Conservation (phyloP, 306 rosid genomes). For the Rosa chinensis region DNA sequence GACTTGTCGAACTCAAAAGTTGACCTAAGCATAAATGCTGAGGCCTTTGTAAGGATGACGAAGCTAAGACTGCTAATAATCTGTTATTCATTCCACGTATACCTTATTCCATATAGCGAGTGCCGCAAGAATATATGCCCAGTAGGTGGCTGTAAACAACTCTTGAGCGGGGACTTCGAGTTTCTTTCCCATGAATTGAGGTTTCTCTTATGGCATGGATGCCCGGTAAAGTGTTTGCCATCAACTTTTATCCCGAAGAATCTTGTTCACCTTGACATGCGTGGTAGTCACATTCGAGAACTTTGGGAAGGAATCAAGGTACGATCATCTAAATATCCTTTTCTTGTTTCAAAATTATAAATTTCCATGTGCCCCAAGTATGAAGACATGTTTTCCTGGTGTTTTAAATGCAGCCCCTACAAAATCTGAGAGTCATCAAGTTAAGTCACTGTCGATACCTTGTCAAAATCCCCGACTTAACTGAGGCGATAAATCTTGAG, state of each 20-base stretch:
- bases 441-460: background rate
- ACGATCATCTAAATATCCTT: too few relatives aligned
- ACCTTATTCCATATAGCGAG: too few relatives aligned
- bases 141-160: background rate
- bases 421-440: background rate
- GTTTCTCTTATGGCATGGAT: slow-evolving; percentile 18
- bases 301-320: too few relatives aligned
- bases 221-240: background rate
- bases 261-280: too few relatives aligned
- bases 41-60: slow-evolving; percentile 24
- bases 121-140: too few relatives aligned
- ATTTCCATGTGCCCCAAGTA: background rate
- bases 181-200: slow-evolving; percentile 10
- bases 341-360: too few relatives aligned
- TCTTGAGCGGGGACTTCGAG: background rate
- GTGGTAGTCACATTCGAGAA: too few relatives aligned
- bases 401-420: slow-evolving; percentile 5
- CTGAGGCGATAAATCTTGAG: slow-evolving; percentile 12
- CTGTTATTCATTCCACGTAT: too few relatives aligned
- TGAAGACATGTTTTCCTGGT: background rate
- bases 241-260: too few relatives aligned
- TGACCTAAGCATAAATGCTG: background rate
- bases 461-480: slow-evolving; percentile 17
- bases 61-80: slow-evolving; percentile 23
- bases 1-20: background rate